Base-by-base conservation (phyloP, 768 basidiomycete species). In the Termitomyces sp. region DNA sequence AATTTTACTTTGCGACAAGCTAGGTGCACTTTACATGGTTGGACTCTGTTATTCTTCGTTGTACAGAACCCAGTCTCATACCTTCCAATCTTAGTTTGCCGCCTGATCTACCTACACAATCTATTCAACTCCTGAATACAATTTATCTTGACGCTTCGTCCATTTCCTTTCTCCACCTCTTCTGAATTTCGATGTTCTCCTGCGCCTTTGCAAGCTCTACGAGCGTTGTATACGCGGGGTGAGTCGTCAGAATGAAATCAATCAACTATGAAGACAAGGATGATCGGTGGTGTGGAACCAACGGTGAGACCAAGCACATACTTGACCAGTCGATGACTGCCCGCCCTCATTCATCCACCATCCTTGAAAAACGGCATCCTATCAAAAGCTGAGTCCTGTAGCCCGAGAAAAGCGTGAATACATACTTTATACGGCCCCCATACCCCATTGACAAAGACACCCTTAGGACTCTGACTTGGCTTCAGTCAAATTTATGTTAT, bases 311-410 rank as follows among this genome's bases (percentile, higher is more conserved):
- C 21, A 21, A 25, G 7, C 11, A 60, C 73, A 47, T 52, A 89
- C 89, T 73, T 94, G 92, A n/a, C 97, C 97, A 0, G 97, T 99
- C 1, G 95, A 95, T 8, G 95, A 97, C 72, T 99, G 97, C 2
- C 97, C 97, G 38, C 96, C 97, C 73, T 99, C 97, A 66, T 95
- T 99, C 94, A 98, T 97, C 97, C 96, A 99, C 89, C 92, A 95
- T 17, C 88, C 93, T 42, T 86, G 86, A 73, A 98, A 95, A 32
- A 95, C 81, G 6, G 93, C 87, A 66, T 98, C 88, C 84, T 91
- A 71, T 7, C 45, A 4, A 53, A 35, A 34, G n/a, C 45, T 53
- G 12, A 11, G 17, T 51, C 9, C 9, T 45, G 11, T 19, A 37
- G 5, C 11, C 3, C 11, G 17, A 37, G 6, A 17, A 23, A 37